Evolutionary conservation across 2,329 filamentous ascomycete genomes (phyloP), one percentile per base, ranked within the genome.

Genomic region (Ceratocystis cacaofunesta): DNA sequence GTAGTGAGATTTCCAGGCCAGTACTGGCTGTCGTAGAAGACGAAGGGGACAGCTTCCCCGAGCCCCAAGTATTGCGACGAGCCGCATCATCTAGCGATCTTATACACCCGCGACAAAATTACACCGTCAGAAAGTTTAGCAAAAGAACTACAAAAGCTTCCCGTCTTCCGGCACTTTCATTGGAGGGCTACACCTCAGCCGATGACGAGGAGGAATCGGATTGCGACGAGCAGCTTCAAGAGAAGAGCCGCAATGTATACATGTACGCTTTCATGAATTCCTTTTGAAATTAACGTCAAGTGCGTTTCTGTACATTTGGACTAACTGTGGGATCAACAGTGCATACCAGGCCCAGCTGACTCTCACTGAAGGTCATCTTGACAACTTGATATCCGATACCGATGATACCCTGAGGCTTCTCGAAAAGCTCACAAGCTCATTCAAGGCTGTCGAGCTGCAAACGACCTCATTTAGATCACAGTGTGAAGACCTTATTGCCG

Each of bases 401-500:
- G 84, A 89, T 65, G 82, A 82, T 19, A 88, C 91, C 0, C 79
- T 99, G 48, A 80, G 85, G 55, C 79, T 95, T 19, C 80, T 99
- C 32, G 86, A 88, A 17, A 85, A 83, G 0, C 80, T 99, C 17
- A 92, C 92, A 15, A 84, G 87, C 70, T 92, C 92, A 4, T 99
- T 99, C 77, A 86, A 87, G 70, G 80, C 87, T 0, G 92, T 99
- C 61, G 91, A 96, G 71, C 79, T 83, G 8, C 92, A 97, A 76
- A 99, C 94, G 0, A 89, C 88, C n/a, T 87, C 88, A 15, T 97
- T 99, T 77, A 89, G 92, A 73, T 85, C 87, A 60, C 91, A 95
- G 75, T 99, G 94, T 75, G 90, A 96, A 72, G 88, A 90, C 66
- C 80, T 99, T 1, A 78, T 97, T 36, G 79, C 83, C 1, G 92